Conservation (phyloP, 2,329 filamentous ascomycete species). For the Ilyonectria destructans region DNA sequence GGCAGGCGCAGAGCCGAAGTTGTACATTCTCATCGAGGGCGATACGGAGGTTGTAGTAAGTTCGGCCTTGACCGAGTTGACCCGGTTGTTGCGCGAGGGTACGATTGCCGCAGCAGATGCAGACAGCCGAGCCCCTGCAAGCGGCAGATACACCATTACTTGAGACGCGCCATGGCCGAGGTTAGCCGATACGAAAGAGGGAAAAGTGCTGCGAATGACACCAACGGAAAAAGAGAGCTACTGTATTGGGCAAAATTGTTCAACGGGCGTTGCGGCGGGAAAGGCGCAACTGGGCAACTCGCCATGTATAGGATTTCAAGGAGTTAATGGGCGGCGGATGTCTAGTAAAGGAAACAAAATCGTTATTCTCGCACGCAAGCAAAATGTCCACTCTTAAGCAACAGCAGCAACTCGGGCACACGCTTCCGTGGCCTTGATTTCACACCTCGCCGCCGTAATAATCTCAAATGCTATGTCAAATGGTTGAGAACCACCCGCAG, state of each 20-base stretch:
- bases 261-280: slow-evolving; percentile 29
- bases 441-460: background rate
- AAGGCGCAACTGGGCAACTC: slow-evolving; percentile 16
- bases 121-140: slow-evolving; percentile 84
- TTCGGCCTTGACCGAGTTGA: slow-evolving; percentile 91
- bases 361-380: background rate
- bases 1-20: slow-evolving; percentile 85
- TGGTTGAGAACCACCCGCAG: background rate
- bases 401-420: background rate
- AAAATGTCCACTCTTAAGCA: background rate
- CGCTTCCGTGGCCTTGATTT: background rate
- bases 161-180: slow-evolving; percentile 58
- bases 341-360: slow-evolving; percentile 28
- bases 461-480: background rate
- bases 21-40: slow-evolving; percentile 98
- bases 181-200: background rate
- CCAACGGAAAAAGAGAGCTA: background rate
- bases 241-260: slow-evolving; percentile 25
- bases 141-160: slow-evolving; percentile 89
- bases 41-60: slow-evolving; percentile 95
- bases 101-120: slow-evolving; percentile 91
- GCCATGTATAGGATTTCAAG: slow-evolving; percentile 19
- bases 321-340: slow-evolving; percentile 17
- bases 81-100: slow-evolving; percentile 89
- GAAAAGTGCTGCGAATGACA: background rate